Percentiles rank a stretch among this genome's conserved stretches.
These are phyloP conservation scores for Lachnum nothofagi DNA, from an alignment of 2,329 filamentous ascomycete genomes.

Conservation along the genomic window DNA sequence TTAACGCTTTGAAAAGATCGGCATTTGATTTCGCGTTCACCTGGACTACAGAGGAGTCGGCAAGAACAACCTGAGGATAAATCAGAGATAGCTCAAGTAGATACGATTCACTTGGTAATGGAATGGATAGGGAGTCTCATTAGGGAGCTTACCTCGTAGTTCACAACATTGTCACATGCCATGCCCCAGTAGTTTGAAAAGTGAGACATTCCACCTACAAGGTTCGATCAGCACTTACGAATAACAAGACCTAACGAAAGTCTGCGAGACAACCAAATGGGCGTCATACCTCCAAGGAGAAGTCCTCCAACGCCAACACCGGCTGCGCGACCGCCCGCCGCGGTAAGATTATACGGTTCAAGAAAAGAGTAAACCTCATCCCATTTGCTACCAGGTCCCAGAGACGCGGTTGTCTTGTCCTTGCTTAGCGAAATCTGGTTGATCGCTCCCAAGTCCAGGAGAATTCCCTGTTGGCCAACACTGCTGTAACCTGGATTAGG, in stretches of 20 bases:
- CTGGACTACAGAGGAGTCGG: constrained; percentile 23
- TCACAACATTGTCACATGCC: constrained; percentile 15
- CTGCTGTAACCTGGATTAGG: constrained; percentile 43
- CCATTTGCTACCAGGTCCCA: constrained; percentile 37
- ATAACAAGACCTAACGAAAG: background rate
- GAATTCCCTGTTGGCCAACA: constrained; percentile 40
- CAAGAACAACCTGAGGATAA: constrained; percentile 26
- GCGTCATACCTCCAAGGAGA: constrained; percentile 15
- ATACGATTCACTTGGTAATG: background rate
- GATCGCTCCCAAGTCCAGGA: constrained; percentile 41
- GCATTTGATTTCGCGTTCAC: constrained; percentile 22
- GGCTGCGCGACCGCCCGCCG: constrained; percentile 34
- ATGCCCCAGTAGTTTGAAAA: constrained; percentile 12
- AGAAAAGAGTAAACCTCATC: constrained; percentile 35
- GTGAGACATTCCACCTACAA: constrained; percentile 5
- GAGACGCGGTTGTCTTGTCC: constrained; percentile 26
- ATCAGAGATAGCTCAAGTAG: background rate
- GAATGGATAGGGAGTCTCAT: background rate
- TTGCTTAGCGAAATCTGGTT: constrained; percentile 21
- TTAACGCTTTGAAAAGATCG: constrained; percentile 32
- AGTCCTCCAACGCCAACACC: constrained; percentile 18
- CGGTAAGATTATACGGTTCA: constrained; percentile 29
- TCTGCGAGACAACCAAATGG: background rate
- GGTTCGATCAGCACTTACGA: background rate
- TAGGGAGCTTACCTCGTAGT: constrained; percentile 7